Evolutionary conservation across 2,329 filamentous ascomycete species (phyloP).

Genomic region (Cladophialophora immunda): DNA sequence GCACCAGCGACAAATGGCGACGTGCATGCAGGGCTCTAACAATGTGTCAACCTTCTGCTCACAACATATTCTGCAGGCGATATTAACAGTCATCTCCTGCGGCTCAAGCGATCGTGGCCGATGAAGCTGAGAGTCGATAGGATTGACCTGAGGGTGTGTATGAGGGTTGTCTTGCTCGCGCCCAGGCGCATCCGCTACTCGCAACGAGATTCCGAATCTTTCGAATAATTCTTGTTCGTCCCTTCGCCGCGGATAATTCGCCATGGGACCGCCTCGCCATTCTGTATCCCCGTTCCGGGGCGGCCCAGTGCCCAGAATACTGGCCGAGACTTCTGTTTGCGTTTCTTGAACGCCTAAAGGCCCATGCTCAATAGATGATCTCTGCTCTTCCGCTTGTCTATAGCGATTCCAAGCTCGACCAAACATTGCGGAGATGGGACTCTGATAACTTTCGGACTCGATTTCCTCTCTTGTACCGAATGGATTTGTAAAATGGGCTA

Average conservation of each 20-base stretch:
- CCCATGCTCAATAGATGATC: neutral
- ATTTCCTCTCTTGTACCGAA: constrained; percentile 41
- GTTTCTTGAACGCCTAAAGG: neutral
- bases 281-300: constrained; percentile 3
- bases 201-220: neutral
- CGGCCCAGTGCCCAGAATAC: constrained; percentile 16
- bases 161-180: constrained; percentile 14
- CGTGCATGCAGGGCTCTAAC: constrained; percentile 40
- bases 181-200: neutral
- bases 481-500: constrained; percentile 30
- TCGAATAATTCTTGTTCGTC: constrained; percentile 6
- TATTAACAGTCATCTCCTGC: constrained; percentile 37
- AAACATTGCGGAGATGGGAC: constrained; percentile 38
- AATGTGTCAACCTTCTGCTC: constrained; percentile 41
- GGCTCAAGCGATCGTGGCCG: constrained; percentile 30
- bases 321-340: neutral
- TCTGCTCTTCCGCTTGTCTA: constrained; percentile 35
- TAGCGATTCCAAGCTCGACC: constrained; percentile 38
- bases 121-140: constrained; percentile 36
- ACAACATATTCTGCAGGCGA: constrained; percentile 39
- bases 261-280: neutral
- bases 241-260: constrained; percentile 5
- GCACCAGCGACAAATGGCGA: constrained; percentile 40
- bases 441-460: constrained; percentile 38
- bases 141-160: constrained; percentile 28